Evolutionary conservation across 192 early-diverging fungal genomes (phyloP).

Genomic region (Linnemannia elongata): DNA sequence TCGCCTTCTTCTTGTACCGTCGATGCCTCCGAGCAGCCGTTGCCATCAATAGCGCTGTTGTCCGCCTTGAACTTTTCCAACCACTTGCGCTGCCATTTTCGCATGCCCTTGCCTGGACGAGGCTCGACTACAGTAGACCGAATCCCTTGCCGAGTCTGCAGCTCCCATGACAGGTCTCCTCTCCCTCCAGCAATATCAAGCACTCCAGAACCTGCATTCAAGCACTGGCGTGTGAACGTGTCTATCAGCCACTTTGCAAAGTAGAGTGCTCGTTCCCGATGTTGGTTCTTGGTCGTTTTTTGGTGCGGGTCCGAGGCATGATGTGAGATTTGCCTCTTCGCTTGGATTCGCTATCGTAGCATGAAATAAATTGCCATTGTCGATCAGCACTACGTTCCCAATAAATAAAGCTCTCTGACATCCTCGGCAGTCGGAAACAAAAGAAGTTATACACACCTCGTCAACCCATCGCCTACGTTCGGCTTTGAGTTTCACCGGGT

Average conservation of each 20-base stretch:
- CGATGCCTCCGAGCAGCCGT: no score
- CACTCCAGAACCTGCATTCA: conserved; percentile 57
- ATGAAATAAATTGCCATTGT: not conserved
- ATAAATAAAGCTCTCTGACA: not conserved
- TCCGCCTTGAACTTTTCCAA: conserved; percentile 30
- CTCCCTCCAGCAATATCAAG: conserved; percentile 72
- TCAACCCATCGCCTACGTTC: conserved; percentile 47
- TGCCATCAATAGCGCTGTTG: not conserved
- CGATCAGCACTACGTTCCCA: not conserved
- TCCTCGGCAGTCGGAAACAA: not conserved
- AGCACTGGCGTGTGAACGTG: conserved; percentile 50
- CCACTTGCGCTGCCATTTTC: conserved; percentile 57
- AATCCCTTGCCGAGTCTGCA: conserved; percentile 60
- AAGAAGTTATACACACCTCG: conserved; percentile 15
- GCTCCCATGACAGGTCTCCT: conserved; percentile 64
- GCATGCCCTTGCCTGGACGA: conserved; percentile 53
- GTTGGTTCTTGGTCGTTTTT: conserved; percentile 62
- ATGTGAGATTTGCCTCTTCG: conserved; percentile 51
- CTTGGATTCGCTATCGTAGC: conserved; percentile 51
- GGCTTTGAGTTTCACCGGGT: conserved; percentile 32
- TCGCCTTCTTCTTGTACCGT: not conserved
- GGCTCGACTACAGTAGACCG: conserved; percentile 66
- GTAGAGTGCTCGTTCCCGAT: conserved; percentile 61
- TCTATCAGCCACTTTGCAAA: conserved; percentile 69
- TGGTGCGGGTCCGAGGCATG: conserved; percentile 61